A percentile compares a stretch with the other conserved stretches of the same genome.
Conservation (phyloP, 441 rosid species). For the Breynia disticha region DNA sequence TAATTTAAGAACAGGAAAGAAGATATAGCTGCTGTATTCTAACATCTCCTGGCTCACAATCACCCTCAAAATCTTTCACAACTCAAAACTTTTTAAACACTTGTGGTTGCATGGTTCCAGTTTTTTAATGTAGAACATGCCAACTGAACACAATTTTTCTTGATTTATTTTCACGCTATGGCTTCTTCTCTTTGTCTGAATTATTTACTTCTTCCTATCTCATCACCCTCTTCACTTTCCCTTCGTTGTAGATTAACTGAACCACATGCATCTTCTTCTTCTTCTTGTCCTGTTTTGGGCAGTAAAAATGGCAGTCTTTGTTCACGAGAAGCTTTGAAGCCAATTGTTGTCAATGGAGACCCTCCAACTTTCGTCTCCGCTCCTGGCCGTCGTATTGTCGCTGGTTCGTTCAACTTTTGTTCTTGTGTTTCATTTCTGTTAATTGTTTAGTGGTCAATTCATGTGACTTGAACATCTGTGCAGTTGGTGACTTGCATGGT, state of each 20-base stretch:
- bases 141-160: too few relatives aligned
- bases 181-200: slow-evolving; percentile 47
- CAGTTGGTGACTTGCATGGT: slow-evolving; percentile 91
- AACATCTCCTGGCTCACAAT: too few relatives aligned
- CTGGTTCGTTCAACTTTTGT: slow-evolving; percentile 34
- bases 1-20: too few relatives aligned
- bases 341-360: slow-evolving; percentile 62
- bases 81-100: too few relatives aligned
- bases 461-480: neutral
- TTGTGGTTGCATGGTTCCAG: too few relatives aligned
- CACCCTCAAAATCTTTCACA: too few relatives aligned
- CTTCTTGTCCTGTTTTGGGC: slow-evolving; percentile 6
- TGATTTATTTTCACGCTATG: slow-evolving; percentile 21
- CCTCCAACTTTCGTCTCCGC: slow-evolving; percentile 91
- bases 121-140: too few relatives aligned
- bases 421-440: neutral
- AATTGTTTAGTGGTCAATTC: too few relatives aligned
- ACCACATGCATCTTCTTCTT: slow-evolving; percentile 28
- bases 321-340: slow-evolving; percentile 28
- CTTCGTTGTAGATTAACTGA: slow-evolving; percentile 32
- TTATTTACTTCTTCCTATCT: slow-evolving; percentile 31
- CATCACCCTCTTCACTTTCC: slow-evolving; percentile 22
- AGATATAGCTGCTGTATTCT: too few relatives aligned
- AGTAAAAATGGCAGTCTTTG: slow-evolving; percentile 9
- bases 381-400: slow-evolving; percentile 82